These are phyloP conservation scores for Serendipita indica DNA, from an alignment of 768 basidiomycete species.

Conservation along the genomic window DNA sequence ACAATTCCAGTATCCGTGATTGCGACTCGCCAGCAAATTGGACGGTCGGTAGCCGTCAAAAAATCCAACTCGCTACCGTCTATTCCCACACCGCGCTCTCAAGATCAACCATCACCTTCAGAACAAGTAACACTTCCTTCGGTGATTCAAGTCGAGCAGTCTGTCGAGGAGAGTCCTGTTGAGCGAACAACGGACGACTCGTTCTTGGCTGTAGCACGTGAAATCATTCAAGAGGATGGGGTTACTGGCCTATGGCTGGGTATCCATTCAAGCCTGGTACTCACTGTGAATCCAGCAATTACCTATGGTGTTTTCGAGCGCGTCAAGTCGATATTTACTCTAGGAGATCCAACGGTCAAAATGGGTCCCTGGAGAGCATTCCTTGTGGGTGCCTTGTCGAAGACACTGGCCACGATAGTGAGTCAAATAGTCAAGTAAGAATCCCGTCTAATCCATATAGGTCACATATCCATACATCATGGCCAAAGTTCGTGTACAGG, in stretches of 20 bases:
- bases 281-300: conserved; percentile 95
- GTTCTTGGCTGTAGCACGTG: conserved; percentile 62
- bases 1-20: conserved; percentile 97
- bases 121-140: neutral
- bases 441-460: conserved; percentile 25
- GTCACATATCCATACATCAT: conserved; percentile 93
- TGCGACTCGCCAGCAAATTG: conserved; percentile 92
- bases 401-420: conserved; percentile 90
- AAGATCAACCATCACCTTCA: conserved; percentile 6
- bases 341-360: conserved; percentile 35
- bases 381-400: conserved; percentile 78
- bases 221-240: conserved; percentile 84
- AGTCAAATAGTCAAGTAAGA: conserved; percentile 21
- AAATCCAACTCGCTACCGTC: neutral
- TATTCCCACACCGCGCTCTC: conserved; percentile 8
- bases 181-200: conserved; percentile 38
- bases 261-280: conserved; percentile 78
- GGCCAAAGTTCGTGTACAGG: conserved; percentile 93
- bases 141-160: neutral
- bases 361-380: conserved; percentile 70
- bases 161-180: neutral
- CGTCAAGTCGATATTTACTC: conserved; percentile 57
- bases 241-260: conserved; percentile 85
- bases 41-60: conserved; percentile 23
- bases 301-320: conserved; percentile 93